Base-by-base conservation (phyloP, 306 rosid species). In the Dalbergia cultrata region DNA sequence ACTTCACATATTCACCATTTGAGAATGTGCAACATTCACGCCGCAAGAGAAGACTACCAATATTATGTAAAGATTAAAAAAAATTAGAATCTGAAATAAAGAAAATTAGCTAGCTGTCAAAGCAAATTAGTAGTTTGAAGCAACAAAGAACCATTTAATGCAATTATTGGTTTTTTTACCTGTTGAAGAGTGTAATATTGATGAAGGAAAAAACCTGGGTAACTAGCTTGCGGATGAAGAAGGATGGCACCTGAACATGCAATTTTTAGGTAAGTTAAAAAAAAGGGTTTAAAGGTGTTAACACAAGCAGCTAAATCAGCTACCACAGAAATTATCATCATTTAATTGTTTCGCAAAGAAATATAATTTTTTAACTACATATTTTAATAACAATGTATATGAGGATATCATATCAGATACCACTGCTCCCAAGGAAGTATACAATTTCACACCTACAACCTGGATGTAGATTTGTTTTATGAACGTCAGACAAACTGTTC, bases 11-110 rank as follows among this genome's bases (percentile, higher is more conserved):
- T 78, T 95, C 99, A 71, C 99, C 99, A 82, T 95, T 95, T 58
- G 98, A 95, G 90, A 95, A 93, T 9, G 99, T 89, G 86, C 99
- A 95, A 81, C 99, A 95, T 81, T 95, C 98, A 63, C 98, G 99
- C 70, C 98, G 89, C 74, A 95, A 87, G 62, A 95, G 94, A 78
- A 95, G 93, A 82, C 99, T 95, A 70, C 66, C 67, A 80, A 80
- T 66, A 57, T 37, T 22, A 78, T 11, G 13, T 43, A 35, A 78
- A 74, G 18, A 76, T 5, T 62, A 56, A 60, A 2, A 13, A 13
- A 49, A 45, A 50, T 6, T 21, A 7, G 39, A 71, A 45, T 53
- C 35, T 47, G 22, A 74, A 71, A 19, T 22, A 59, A 39, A 44
- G 43, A 77, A 77, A 44, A 79, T 70, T 50, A 74, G 21, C 59